These are phyloP conservation scores for Diplodia corticola DNA, from an alignment of 2,329 filamentous ascomycete species.

Conservation along the genomic window DNA sequence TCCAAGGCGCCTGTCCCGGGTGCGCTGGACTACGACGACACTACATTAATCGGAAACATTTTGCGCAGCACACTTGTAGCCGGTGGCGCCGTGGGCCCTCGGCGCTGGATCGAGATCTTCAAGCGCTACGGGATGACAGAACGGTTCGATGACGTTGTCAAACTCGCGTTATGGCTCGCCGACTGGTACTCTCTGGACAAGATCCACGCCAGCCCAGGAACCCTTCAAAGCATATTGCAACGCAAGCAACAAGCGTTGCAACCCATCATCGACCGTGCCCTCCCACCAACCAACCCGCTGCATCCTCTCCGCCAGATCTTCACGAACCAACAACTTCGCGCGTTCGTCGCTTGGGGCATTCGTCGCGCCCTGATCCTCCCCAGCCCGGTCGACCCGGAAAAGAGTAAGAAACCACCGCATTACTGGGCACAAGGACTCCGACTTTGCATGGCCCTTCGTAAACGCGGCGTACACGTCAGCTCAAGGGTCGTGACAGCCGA, in stretches of 20 bases:
- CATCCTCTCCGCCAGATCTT: conserved; percentile 37
- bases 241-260: not conserved
- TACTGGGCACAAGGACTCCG: conserved; percentile 35
- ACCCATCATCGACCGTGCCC: not conserved
- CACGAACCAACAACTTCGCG: conserved; percentile 31
- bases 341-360: conserved; percentile 39
- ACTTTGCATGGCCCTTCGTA: conserved; percentile 33
- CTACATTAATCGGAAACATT: conserved; percentile 50
- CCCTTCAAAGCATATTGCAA: not conserved
- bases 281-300: conserved; percentile 2
- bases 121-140: conserved; percentile 60
- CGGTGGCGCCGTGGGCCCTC: conserved; percentile 45
- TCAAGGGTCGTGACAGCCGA: conserved; percentile 24
- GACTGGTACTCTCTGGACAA: conserved; percentile 32
- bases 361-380: conserved; percentile 32
- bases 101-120: conserved; percentile 59
- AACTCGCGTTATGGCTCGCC: conserved; percentile 55
- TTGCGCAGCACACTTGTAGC: conserved; percentile 50
- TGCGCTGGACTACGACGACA: conserved; percentile 32
- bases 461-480: conserved; percentile 33
- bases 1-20: conserved; percentile 7
- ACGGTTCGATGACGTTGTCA: conserved; percentile 53
- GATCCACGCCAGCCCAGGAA: not conserved
- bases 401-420: conserved; percentile 30
- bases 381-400: conserved; percentile 19